Conservation (phyloP, 495 filamentous ascomycete genomes). For the Neurospora sp. region DNA sequence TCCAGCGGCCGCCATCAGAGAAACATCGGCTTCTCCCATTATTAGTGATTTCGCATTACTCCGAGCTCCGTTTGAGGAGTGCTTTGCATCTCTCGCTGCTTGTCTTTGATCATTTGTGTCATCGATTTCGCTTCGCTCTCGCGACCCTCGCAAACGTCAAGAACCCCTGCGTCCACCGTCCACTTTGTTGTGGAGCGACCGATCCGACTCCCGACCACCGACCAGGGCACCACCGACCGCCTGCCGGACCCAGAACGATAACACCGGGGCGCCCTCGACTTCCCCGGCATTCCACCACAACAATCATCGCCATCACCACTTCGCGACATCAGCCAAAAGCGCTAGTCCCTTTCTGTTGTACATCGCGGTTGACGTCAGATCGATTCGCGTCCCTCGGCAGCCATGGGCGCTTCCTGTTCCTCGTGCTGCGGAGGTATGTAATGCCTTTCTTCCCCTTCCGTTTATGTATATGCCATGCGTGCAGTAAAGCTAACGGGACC, state of each 20-base stretch:
- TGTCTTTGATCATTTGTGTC: neutral
- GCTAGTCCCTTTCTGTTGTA: conserved; percentile 2
- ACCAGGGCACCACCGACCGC: neutral
- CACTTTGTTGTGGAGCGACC: neutral
- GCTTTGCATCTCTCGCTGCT: neutral
- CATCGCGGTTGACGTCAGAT: neutral
- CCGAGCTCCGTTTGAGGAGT: neutral
- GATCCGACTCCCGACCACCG: neutral
- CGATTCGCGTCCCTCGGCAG: conserved; percentile 10
- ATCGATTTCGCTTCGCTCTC: neutral
- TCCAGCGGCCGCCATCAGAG: neutral
- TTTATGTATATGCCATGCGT: neutral
- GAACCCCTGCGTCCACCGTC: neutral
- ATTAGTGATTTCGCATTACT: neutral
- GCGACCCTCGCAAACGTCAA: neutral
- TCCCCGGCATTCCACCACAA: conserved; percentile 13
- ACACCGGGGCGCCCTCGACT: neutral
- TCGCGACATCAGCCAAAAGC: conserved; percentile 4
- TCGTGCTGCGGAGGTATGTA: conserved; percentile 30
- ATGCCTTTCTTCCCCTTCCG: neutral
- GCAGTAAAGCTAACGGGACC: conserved; percentile 4
- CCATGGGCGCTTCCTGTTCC: conserved; percentile 33
- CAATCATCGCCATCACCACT: conserved; percentile 8
- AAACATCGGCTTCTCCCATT: neutral
- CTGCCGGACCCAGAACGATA: neutral